These are phyloP conservation scores for Hortiboletus campestris DNA, from an alignment of 768 basidiomycete genomes.

Conservation along the genomic window DNA sequence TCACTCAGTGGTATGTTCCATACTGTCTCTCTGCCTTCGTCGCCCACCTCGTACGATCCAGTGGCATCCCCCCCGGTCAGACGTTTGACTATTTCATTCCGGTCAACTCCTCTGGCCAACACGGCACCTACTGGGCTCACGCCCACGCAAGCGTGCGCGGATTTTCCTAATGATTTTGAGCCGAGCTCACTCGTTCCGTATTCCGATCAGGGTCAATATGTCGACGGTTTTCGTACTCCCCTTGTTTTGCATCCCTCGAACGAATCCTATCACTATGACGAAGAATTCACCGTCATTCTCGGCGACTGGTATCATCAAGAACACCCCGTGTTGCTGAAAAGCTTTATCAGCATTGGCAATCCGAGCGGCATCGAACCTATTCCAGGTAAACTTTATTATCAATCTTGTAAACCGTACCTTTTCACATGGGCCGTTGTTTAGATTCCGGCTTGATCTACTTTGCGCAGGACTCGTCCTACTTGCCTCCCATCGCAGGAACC, in stretches of 20 bases:
- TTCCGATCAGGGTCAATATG: conserved; percentile 71
- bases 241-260: conserved; percentile 69
- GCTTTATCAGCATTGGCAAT: conserved; percentile 70
- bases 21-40: rapidly evolving
- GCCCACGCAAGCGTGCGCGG: conserved; percentile 49
- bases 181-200: background rate
- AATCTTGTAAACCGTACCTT: background rate
- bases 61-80: conserved; percentile 74
- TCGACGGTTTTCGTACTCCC: conserved; percentile 90
- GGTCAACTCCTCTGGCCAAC: conserved; percentile 62
- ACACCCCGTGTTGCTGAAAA: conserved; percentile 56
- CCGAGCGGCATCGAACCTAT: conserved; percentile 87
- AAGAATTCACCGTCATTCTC: conserved; percentile 83
- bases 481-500: conserved; percentile 54
- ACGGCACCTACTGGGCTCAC: conserved; percentile 83
- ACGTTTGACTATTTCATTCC: conserved; percentile 76
- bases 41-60: conserved; percentile 20
- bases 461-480: conserved; percentile 69
- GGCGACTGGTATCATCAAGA: conserved; percentile 93
- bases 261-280: conserved; percentile 77
- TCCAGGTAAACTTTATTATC: conserved; percentile 51
- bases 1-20: conserved; percentile 72
- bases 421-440: conserved; percentile 24
- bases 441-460: conserved; percentile 85
- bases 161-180: background rate